These are phyloP conservation scores for Scalesia atractyloides DNA, from an alignment of 129 eudicot species.

Conservation along the genomic window DNA sequence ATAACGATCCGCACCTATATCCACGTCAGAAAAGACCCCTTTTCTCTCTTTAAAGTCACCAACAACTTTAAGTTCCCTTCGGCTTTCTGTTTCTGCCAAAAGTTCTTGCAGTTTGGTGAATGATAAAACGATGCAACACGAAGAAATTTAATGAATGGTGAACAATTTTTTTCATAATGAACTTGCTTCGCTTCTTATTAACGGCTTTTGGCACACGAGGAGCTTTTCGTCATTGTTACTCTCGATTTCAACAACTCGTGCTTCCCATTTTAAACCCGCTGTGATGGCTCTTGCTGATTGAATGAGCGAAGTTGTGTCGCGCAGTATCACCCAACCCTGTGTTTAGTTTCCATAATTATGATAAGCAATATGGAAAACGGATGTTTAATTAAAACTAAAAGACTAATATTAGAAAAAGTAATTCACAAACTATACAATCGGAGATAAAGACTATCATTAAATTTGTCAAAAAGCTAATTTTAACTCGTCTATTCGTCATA, in stretches of 20 bases:
- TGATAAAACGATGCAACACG: constrained; percentile 20
- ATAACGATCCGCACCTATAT: constrained; percentile 46
- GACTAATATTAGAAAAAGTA: too few relatives aligned
- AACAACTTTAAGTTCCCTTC: constrained; percentile 26
- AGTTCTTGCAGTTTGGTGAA: constrained; percentile 38
- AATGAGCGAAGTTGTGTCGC: constrained; percentile 60
- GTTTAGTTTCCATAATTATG: neutral
- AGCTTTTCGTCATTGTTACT: constrained; percentile 82
- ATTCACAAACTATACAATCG: too few relatives aligned
- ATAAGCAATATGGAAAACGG: constrained; percentile 19
- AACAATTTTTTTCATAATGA: constrained; percentile 38
- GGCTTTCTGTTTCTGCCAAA: constrained; percentile 52
- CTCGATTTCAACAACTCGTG: constrained; percentile 90
- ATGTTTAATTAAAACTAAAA: neutral
- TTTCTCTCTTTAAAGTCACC: constrained; percentile 19
- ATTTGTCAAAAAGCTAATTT: too few relatives aligned
- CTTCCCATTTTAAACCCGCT: constrained; percentile 84
- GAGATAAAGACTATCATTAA: too few relatives aligned
- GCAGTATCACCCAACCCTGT: constrained; percentile 94
- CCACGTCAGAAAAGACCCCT: constrained; percentile 10
- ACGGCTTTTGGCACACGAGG: constrained; percentile 91
- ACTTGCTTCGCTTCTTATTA: constrained; percentile 62
- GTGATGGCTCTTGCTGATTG: constrained; percentile 72
- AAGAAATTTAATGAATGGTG: constrained; percentile 45
- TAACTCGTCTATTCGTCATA: too few relatives aligned